Percentiles rank a stretch among this genome's conserved stretches.
These are phyloP conservation scores for Debaryomyces tyrocola DNA, from an alignment of 805 yeast species.

Conservation along the genomic window DNA sequence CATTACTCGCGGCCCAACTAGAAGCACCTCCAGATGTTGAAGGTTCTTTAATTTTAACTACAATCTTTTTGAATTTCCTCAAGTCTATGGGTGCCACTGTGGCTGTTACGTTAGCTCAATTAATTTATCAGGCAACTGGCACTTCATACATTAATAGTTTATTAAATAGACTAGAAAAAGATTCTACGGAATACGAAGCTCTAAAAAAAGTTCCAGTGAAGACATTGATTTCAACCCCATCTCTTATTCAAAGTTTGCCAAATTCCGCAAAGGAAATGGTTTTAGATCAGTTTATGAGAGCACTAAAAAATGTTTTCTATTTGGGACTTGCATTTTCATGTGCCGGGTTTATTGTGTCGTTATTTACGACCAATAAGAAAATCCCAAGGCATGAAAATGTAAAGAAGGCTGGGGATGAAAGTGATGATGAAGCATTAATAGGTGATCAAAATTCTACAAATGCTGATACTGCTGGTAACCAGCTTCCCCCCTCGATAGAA, in stretches of 20 bases:
- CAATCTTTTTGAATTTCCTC: constrained; percentile 33
- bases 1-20: constrained; percentile 36
- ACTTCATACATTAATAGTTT: constrained; percentile 13
- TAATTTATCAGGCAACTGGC: constrained; percentile 26
- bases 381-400: constrained; percentile 37
- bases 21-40: constrained; percentile 35
- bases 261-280: constrained; percentile 18
- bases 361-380: constrained; percentile 42
- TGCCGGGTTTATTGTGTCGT: constrained; percentile 26
- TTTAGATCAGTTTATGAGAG: constrained; percentile 33
- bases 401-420: constrained; percentile 10
- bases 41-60: constrained; percentile 35
- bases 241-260: constrained; percentile 25
- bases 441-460: not conserved
- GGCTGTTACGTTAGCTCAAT: constrained; percentile 30
- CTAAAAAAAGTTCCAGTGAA: constrained; percentile 13
- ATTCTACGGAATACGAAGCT: constrained; percentile 12
- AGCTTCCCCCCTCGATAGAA: not conserved
- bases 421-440: constrained; percentile 1
- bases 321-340: constrained; percentile 37
- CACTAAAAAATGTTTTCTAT: constrained; percentile 42
- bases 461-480: not conserved
- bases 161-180: constrained; percentile 4
- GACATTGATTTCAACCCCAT: constrained; percentile 25
- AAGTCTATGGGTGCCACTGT: constrained; percentile 34